Conservation (phyloP, 2,329 filamentous ascomycete species). For the Ambrosiella beaveri region DNA sequence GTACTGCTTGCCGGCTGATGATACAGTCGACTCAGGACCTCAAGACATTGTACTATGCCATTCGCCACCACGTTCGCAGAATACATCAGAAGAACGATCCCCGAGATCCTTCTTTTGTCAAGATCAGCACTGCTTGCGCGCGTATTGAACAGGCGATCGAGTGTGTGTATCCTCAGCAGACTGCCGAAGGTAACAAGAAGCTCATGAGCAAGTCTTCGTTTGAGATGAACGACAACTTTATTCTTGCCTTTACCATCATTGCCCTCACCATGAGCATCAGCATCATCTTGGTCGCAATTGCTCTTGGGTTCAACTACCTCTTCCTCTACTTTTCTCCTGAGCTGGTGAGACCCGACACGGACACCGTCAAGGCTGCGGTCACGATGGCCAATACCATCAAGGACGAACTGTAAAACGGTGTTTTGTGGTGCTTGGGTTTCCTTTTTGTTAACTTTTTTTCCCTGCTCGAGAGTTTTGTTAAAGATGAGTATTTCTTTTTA, state of each 20-base stretch:
- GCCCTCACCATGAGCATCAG: conserved; percentile 55
- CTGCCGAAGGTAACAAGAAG: conserved; percentile 37
- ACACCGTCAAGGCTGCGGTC: background rate
- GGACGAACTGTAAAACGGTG: conserved; percentile 12
- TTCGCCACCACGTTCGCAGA: conserved; percentile 56
- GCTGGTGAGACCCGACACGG: background rate
- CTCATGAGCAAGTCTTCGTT: conserved; percentile 26
- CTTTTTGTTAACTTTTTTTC: conserved; percentile 5
- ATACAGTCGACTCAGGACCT: conserved; percentile 83
- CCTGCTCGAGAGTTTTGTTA: conserved; percentile 4
- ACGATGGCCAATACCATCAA: conserved; percentile 4
- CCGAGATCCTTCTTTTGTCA: conserved; percentile 76
- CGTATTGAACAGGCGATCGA: conserved; percentile 94
- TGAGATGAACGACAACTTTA: conserved; percentile 41
- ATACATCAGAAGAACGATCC: conserved; percentile 93
- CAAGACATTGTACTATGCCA: conserved; percentile 61
- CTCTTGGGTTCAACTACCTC: conserved; percentile 11
- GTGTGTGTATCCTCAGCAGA: conserved; percentile 73
- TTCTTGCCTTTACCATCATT: conserved; percentile 51
- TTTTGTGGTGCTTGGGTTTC: background rate
- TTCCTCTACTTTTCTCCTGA: conserved; percentile 11
- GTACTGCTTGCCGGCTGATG: conserved; percentile 84
- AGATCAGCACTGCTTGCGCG: conserved; percentile 75
- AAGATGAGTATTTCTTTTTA: conserved; percentile 1
- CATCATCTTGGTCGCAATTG: conserved; percentile 8